Conservation (phyloP, 495 filamentous ascomycete species). For the Xylaria palmicola region DNA sequence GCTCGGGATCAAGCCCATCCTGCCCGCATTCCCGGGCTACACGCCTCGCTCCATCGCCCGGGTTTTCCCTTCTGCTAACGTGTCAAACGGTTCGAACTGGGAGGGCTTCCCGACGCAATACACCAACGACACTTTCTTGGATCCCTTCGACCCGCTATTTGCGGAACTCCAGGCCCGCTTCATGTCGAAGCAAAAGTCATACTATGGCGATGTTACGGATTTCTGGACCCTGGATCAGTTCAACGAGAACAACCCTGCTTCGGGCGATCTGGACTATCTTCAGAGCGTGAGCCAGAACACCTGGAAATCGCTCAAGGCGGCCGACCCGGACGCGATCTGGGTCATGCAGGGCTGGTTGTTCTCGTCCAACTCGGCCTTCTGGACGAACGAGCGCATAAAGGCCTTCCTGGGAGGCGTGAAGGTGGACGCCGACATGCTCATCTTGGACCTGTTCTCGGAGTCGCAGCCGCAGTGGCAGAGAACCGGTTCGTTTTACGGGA, state of each 20-base stretch:
- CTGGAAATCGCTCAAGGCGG: conserved; percentile 45
- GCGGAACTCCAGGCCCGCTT: conserved; percentile 46
- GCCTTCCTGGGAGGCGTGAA: conserved; percentile 51
- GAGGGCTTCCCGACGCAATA: conserved; percentile 41
- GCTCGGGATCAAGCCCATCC: conserved; percentile 54
- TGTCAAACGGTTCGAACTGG: conserved; percentile 51
- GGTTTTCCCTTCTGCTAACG: conserved; percentile 42
- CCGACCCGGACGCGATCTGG: conserved; percentile 51
- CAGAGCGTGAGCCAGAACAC: conserved; percentile 49
- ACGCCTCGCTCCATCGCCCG: conserved; percentile 42
- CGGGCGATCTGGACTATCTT: conserved; percentile 47
- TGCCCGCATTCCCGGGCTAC: conserved; percentile 51
- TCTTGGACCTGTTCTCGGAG: conserved; percentile 54
- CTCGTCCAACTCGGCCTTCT: conserved; percentile 44
- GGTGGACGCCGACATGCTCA: conserved; percentile 46
- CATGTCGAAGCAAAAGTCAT: conserved; percentile 46
- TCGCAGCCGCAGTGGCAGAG: conserved; percentile 51
- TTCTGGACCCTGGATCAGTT: conserved; percentile 57
- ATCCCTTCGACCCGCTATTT: conserved; percentile 49
- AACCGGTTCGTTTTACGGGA: conserved; percentile 52
- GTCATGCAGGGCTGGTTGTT: conserved; percentile 59
- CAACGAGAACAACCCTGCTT: conserved; percentile 53
- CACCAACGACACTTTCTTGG: conserved; percentile 51
- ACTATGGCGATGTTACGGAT: conserved; percentile 50
- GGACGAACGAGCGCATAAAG: conserved; percentile 49